Conservation (phyloP, 805 yeast species). For the Myxozyma vanderwaltii region DNA sequence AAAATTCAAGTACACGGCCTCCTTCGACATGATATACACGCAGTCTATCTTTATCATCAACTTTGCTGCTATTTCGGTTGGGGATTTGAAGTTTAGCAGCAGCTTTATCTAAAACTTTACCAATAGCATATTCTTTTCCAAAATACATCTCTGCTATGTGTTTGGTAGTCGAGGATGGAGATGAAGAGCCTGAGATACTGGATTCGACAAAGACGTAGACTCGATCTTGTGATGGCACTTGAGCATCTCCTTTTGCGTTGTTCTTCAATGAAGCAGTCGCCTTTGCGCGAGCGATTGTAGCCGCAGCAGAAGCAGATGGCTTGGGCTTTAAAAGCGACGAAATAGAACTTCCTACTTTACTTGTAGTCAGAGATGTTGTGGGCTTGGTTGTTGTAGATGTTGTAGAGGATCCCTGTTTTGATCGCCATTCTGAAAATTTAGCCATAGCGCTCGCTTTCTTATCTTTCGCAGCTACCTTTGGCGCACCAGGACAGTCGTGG, state of each 20-base stretch:
- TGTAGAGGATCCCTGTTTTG: slow-evolving; percentile 2
- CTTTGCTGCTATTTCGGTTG: slow-evolving; percentile 51
- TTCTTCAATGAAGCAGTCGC: slow-evolving; percentile 49
- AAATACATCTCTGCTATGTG: slow-evolving; percentile 47
- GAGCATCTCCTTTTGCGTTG: slow-evolving; percentile 56
- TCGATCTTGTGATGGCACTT: slow-evolving; percentile 49
- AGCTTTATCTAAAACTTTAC: slow-evolving; percentile 57
- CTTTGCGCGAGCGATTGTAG: slow-evolving; percentile 38
- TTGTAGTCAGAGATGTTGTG: not conserved
- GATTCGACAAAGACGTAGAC: slow-evolving; percentile 51
- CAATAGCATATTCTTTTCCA: slow-evolving; percentile 61
- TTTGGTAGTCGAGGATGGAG: not conserved
- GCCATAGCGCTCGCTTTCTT: slow-evolving; percentile 30
- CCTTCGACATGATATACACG: slow-evolving; percentile 49
- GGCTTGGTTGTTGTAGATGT: not conserved
- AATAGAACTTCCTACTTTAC: not conserved
- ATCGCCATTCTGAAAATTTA: slow-evolving; percentile 32
- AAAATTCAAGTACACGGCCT: slow-evolving; percentile 44
- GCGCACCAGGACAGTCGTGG: slow-evolving; percentile 29
- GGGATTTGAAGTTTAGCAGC: slow-evolving; percentile 52
- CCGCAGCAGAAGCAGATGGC: slow-evolving; percentile 7
- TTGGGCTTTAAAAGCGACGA: slow-evolving; percentile 15
- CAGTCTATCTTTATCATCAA: slow-evolving; percentile 48
- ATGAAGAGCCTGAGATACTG: not conserved
- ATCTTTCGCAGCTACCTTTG: slow-evolving; percentile 1